These are phyloP conservation scores for Suillus brevipes DNA, from an alignment of 768 basidiomycete species.

Conservation along the genomic window DNA sequence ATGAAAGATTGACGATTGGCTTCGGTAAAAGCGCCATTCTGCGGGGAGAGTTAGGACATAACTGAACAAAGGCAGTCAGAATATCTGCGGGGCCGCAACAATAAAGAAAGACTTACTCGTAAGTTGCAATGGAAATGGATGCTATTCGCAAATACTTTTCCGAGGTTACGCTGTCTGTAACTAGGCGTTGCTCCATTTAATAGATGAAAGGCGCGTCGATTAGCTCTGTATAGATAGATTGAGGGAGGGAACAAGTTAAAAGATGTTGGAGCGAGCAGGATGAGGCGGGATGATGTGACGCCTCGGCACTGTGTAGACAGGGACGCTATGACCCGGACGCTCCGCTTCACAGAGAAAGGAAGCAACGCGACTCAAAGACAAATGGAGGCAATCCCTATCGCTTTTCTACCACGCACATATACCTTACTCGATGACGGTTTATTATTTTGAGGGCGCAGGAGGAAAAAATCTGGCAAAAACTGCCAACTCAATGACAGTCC, in stretches of 20 bases:
- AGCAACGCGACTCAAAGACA: background rate
- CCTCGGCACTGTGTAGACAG: background rate
- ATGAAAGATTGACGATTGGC: constrained; percentile 26
- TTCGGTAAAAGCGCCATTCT: constrained; percentile 36
- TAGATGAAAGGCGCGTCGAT: background rate
- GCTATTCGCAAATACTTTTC: constrained; percentile 36
- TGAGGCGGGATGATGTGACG: background rate
- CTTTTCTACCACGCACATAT: background rate
- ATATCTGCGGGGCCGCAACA: background rate
- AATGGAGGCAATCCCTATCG: background rate
- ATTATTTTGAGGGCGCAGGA: too few relatives aligned
- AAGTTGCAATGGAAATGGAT: constrained; percentile 38
- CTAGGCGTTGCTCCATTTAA: background rate
- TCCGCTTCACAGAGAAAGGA: background rate
- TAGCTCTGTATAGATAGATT: background rate
- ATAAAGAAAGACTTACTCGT: constrained; percentile 36
- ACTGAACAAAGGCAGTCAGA: constrained; percentile 14
- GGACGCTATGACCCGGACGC: background rate
- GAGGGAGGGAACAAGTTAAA: background rate
- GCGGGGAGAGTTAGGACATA: constrained; percentile 35
- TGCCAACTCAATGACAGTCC: too few relatives aligned
- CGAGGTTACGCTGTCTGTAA: constrained; percentile 14
- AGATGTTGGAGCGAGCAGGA: background rate
- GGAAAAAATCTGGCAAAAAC: too few relatives aligned
- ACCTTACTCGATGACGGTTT: background rate